Evolutionary conservation across 148 eudicot genomes (phyloP).

Genomic region (Nepenthes gracilis): DNA sequence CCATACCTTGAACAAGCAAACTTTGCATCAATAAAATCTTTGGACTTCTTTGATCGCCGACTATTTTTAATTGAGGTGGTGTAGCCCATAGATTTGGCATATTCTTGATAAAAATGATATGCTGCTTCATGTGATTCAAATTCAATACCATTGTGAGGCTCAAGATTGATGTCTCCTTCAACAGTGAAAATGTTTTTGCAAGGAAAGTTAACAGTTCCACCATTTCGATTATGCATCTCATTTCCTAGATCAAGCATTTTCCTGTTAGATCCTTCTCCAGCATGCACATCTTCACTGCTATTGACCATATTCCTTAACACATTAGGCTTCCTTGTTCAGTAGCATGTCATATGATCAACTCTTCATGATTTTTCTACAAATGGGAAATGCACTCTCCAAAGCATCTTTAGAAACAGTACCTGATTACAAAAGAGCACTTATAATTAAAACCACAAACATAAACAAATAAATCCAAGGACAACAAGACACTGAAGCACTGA

Average conservation of each 20-base stretch:
- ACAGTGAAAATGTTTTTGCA: conserved; percentile 11
- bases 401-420: too few relatives aligned
- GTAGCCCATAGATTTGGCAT: conserved; percentile 68
- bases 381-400: too few relatives aligned
- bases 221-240: conserved; percentile 16
- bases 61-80: conserved; percentile 59
- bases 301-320: conserved; percentile 4
- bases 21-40: conserved; percentile 73
- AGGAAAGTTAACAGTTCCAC: conserved; percentile 12
- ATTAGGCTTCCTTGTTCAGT: not conserved
- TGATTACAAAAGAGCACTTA: too few relatives aligned
- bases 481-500: too few relatives aligned
- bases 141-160: conserved; percentile 39
- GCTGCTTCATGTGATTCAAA: conserved; percentile 79
- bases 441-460: too few relatives aligned
- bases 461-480: too few relatives aligned
- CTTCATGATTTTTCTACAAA: too few relatives aligned
- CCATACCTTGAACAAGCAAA: conserved; percentile 75
- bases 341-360: not conserved
- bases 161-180: conserved; percentile 29
- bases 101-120: conserved; percentile 53
- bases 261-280: conserved; percentile 14
- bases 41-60: conserved; percentile 60
- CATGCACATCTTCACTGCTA: conserved; percentile 17
- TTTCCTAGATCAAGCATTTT: conserved; percentile 11